Conservation (phyloP, 2,329 filamentous ascomycete species). For the Xylaria sp. region DNA sequence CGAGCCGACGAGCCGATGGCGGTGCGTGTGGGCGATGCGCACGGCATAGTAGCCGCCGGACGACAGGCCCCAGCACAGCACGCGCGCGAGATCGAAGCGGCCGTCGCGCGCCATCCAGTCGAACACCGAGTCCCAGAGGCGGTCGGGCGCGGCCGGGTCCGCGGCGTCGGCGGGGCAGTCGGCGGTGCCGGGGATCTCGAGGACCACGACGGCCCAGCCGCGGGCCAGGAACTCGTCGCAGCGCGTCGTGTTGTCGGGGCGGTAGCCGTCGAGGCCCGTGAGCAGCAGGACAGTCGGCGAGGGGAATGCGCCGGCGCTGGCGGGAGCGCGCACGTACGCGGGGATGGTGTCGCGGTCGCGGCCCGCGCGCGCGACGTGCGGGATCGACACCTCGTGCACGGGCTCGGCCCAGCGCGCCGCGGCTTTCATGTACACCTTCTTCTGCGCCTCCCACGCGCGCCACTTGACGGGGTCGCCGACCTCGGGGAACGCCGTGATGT, state of each 20-base stretch:
- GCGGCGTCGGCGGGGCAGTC: slow-evolving; percentile 68
- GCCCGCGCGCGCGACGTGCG: slow-evolving; percentile 57
- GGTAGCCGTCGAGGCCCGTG: slow-evolving; percentile 67
- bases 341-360: slow-evolving; percentile 63
- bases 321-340: slow-evolving; percentile 68
- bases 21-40: slow-evolving; percentile 71
- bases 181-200: slow-evolving; percentile 70
- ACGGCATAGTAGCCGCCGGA: slow-evolving; percentile 72
- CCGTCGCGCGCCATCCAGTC: slow-evolving; percentile 58
- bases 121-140: slow-evolving; percentile 66
- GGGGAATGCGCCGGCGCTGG: slow-evolving; percentile 46
- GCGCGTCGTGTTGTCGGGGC: slow-evolving; percentile 66
- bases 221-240: slow-evolving; percentile 66
- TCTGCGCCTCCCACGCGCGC: slow-evolving; percentile 69
- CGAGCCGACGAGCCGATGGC: slow-evolving; percentile 55
- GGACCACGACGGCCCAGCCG: slow-evolving; percentile 67
- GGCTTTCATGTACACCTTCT: slow-evolving; percentile 65
- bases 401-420: slow-evolving; percentile 59
- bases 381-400: slow-evolving; percentile 65
- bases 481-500: slow-evolving; percentile 49
- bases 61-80: slow-evolving; percentile 69
- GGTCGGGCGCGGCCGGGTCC: slow-evolving; percentile 64
- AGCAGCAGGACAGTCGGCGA: slow-evolving; percentile 56
- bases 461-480: slow-evolving; percentile 57
- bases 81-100: slow-evolving; percentile 59